phyloP scores from a whole-genome alignment of 2,329 filamentous ascomycete genomes.

The Colletotrichum sp. region DNA sequence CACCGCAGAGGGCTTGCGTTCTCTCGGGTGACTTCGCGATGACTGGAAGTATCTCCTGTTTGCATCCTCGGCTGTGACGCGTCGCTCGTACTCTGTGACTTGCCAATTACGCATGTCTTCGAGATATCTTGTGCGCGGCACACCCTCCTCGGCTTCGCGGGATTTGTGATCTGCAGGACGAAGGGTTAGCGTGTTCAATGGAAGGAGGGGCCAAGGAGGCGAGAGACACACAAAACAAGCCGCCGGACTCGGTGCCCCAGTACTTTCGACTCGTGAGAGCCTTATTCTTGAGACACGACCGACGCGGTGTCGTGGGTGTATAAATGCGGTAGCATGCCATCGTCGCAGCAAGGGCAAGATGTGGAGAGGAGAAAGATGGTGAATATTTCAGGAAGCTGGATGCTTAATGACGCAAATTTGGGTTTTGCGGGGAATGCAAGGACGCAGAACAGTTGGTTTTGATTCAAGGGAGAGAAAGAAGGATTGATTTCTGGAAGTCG shows the following conservation, averaged over 20 bases:
- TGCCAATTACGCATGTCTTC: background rate
- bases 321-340: background rate
- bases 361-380: background rate
- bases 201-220: accelerated
- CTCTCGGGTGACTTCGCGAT: background rate
- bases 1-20: background rate
- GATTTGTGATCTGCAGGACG: background rate
- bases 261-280: no score
- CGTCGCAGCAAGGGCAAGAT: accelerated
- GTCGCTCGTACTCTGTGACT: background rate
- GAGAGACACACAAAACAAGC: background rate
- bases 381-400: background rate
- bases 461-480: background rate
- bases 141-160: background rate
- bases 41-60: background rate
- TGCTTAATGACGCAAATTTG: background rate
- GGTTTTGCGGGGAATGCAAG: background rate
- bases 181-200: background rate
- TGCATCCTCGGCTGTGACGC: background rate
- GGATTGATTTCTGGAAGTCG: background rate
- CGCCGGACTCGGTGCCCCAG: background rate
- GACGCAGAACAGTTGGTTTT: background rate
- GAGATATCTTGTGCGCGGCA: background rate
- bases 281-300: background rate
- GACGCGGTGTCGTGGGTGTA: background rate